Conservation (phyloP, 169 alveolate species). For the Fabrea salina region DNA sequence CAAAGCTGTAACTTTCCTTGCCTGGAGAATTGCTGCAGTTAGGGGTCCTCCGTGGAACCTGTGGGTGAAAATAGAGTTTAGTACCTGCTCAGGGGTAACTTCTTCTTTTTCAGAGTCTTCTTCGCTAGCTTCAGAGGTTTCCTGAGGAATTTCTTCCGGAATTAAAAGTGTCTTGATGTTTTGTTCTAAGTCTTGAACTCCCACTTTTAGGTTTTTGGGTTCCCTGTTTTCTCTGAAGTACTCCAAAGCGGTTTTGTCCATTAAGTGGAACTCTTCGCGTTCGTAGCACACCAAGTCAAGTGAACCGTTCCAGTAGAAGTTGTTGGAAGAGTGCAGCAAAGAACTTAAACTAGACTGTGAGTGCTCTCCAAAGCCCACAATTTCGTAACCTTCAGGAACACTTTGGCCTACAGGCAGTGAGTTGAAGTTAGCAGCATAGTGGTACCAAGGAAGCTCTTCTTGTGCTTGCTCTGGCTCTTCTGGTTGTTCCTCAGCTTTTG, state of each 20-base stretch:
- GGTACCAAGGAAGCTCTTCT: constrained; percentile 14
- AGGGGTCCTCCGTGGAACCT: not conserved
- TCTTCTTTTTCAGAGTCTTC: not conserved
- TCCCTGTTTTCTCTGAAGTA: not conserved
- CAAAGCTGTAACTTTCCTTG: not conserved
- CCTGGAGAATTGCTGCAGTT: not conserved
- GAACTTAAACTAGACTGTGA: not conserved
- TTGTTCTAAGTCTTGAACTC: not conserved
- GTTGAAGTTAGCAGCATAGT: not conserved
- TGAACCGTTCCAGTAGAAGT: constrained; percentile 15
- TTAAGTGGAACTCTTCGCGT: not conserved
- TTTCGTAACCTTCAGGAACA: not conserved
- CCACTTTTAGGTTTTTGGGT: not conserved
- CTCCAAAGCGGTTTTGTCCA: not conserved
- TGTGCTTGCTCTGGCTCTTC: not conserved
- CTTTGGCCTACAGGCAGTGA: not conserved
- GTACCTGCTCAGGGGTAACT: not conserved
- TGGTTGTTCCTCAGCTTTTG: not conserved
- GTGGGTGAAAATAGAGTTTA: not conserved
- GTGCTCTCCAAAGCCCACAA: constrained; percentile 16
- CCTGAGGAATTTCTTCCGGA: not conserved
- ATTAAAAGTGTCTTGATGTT: not conserved
- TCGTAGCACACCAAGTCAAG: not conserved
- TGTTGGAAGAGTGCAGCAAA: not conserved
- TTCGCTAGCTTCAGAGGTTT: not conserved